phyloP scores from a whole-genome alignment of 768 basidiomycete genomes.

The Filobasidium wieringae region DNA sequence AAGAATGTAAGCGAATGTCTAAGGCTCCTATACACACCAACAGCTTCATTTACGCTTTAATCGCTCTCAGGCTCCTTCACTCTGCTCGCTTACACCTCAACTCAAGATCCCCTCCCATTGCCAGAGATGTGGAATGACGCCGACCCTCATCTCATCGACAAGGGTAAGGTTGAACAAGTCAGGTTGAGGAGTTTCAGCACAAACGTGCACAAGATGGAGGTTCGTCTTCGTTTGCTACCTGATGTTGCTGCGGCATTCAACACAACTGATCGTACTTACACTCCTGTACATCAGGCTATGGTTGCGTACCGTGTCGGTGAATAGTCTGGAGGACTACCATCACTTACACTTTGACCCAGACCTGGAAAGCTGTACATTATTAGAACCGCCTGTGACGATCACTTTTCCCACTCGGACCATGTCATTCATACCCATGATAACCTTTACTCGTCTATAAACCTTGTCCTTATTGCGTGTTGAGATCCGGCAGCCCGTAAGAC shows the following conservation, averaged over 20 bases:
- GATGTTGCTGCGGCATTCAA: background rate
- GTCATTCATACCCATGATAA: too few relatives aligned
- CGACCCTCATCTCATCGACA: slow-evolving; percentile 81
- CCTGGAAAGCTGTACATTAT: too few relatives aligned
- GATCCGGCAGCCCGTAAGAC: too few relatives aligned
- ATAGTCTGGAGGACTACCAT: too few relatives aligned
- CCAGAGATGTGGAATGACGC: slow-evolving; percentile 97
- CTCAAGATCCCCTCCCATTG: slow-evolving; percentile 69
- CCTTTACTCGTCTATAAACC: too few relatives aligned
- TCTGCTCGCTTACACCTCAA: slow-evolving; percentile 80
- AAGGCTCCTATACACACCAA: background rate
- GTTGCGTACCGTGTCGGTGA: slow-evolving; percentile 10
- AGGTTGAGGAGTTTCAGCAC: slow-evolving; percentile 94
- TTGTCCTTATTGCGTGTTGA: too few relatives aligned
- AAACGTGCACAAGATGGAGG: slow-evolving; percentile 77
- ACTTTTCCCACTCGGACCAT: too few relatives aligned
- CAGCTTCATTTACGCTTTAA: background rate
- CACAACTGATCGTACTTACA: too few relatives aligned
- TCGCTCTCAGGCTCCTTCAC: slow-evolving; percentile 62
- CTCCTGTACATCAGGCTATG: background rate
- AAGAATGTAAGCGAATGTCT: slow-evolving; percentile 43
- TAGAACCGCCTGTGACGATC: too few relatives aligned
- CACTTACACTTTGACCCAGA: too few relatives aligned
- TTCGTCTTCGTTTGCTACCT: slow-evolving; percentile 12
- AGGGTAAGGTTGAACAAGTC: slow-evolving; percentile 60